These are phyloP conservation scores for Lindgomyces ingoldianus DNA, from an alignment of 495 filamentous ascomycete species.

Conservation along the genomic window DNA sequence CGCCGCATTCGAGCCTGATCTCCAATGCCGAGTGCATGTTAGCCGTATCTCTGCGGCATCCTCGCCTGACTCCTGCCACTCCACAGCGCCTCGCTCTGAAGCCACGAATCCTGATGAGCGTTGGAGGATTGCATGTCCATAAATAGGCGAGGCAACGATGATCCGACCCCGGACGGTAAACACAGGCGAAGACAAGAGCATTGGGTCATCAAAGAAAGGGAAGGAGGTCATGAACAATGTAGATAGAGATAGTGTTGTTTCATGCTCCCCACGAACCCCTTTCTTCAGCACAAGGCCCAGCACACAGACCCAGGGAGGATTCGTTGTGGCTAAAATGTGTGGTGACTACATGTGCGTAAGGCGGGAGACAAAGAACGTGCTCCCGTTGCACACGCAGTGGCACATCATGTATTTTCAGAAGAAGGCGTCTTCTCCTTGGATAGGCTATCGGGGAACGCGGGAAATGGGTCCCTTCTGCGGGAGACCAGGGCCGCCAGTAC, in stretches of 20 bases:
- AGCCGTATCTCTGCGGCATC: not conserved
- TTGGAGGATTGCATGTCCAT: not conserved
- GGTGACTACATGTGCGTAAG: slow-evolving; percentile 2
- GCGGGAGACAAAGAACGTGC: not conserved
- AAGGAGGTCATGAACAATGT: no score
- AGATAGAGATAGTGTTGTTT: no score
- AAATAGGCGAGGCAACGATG: not conserved
- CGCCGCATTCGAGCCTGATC: slow-evolving; percentile 5
- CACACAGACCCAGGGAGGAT: no score
- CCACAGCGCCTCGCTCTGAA: not conserved
- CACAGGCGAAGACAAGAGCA: no score
- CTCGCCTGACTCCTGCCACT: not conserved
- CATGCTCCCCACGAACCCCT: not conserved
- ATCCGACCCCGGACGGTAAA: no score
- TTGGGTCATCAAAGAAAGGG: no score
- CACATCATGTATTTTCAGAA: not conserved
- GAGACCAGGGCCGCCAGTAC: not conserved
- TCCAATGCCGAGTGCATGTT: not conserved
- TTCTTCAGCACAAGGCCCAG: not conserved
- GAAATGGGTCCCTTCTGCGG: not conserved
- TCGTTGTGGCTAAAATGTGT: not conserved
- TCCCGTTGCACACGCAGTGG: not conserved
- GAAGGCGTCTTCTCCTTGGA: not conserved
- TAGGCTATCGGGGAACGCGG: slow-evolving; percentile 9
- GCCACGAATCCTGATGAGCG: not conserved